These are phyloP conservation scores for Picea abies DNA, from an alignment of 83 land plant species.

Conservation along the genomic window DNA sequence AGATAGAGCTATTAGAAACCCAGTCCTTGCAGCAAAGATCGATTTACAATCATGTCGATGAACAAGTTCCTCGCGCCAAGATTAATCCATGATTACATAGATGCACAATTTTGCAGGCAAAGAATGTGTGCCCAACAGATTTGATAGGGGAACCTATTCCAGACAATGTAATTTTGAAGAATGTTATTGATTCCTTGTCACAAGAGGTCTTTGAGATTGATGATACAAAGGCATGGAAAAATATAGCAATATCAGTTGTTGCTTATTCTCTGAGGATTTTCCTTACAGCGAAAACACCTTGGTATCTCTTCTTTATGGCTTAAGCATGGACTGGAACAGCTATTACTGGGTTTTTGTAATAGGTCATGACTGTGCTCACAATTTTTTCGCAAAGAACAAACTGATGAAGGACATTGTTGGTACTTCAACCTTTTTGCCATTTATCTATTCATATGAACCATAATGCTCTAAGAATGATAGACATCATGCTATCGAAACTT, in stretches of 20 bases:
- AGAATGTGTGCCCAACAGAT: too few relatives aligned
- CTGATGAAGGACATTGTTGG: slow-evolving; percentile 85
- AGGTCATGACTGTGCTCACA: slow-evolving; percentile 97
- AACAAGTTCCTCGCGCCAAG: too few relatives aligned
- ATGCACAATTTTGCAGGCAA: too few relatives aligned
- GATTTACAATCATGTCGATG: too few relatives aligned
- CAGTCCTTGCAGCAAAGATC: too few relatives aligned
- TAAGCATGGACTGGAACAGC: slow-evolving; percentile 96
- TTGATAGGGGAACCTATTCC: slow-evolving; percentile 85
- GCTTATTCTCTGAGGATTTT: slow-evolving; percentile 70
- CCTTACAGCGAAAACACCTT: slow-evolving; percentile 83
- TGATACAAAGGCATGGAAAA: slow-evolving; percentile 80
- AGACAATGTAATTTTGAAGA: slow-evolving; percentile 58
- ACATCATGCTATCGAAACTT: slow-evolving; percentile 95
- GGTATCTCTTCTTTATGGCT: slow-evolving; percentile 88
- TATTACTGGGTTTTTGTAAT: slow-evolving; percentile 88
- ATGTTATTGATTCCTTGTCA: slow-evolving; percentile 68
- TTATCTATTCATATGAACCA: slow-evolving; percentile 90
- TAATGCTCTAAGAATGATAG: slow-evolving; percentile 93
- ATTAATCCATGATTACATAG: too few relatives aligned
- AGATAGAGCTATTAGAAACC: too few relatives aligned
- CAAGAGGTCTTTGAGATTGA: slow-evolving; percentile 81
- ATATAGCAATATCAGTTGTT: slow-evolving; percentile 58
- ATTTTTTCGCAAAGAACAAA: slow-evolving; percentile 84
- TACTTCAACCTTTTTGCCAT: slow-evolving; percentile 79